phyloP scores from a whole-genome alignment of 768 basidiomycete species.

The Lactarius quietus region DNA sequence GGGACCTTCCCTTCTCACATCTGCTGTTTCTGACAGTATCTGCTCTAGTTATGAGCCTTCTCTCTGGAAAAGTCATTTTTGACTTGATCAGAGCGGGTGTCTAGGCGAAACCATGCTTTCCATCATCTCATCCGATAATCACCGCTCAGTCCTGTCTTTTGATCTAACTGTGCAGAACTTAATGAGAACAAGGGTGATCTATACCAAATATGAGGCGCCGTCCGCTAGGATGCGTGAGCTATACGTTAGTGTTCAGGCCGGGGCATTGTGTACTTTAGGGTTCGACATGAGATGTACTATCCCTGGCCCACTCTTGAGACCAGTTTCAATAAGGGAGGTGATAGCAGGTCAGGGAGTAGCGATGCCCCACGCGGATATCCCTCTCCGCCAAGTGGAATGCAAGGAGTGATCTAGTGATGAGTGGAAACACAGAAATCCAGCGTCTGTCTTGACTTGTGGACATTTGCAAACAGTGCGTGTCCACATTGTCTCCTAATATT shows the following conservation, averaged over 20 bases:
- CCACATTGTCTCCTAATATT: too few relatives aligned
- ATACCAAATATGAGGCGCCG: not conserved
- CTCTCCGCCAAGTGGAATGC: too few relatives aligned
- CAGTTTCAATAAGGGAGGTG: too few relatives aligned
- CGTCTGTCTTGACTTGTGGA: too few relatives aligned
- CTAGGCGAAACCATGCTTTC: not conserved
- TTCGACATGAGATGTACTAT: not conserved
- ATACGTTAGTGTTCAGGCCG: not conserved
- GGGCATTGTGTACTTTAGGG: not conserved
- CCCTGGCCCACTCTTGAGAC: too few relatives aligned
- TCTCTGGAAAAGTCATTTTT: conserved; percentile 13
- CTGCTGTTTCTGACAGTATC: not conserved
- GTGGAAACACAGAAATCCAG: too few relatives aligned
- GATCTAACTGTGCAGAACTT: not conserved
- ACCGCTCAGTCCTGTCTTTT: not conserved
- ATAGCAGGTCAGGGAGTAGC: too few relatives aligned
- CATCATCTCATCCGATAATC: not conserved
- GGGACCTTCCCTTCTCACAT: not conserved
- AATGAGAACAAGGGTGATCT: not conserved
- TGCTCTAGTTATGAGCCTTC: not conserved
- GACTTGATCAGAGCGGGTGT: conserved; percentile 16
- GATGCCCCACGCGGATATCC: too few relatives aligned
- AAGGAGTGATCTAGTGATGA: too few relatives aligned
- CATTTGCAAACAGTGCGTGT: too few relatives aligned
- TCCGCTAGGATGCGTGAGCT: too few relatives aligned